Evolutionary conservation across 352 stramenopile species (phyloP).

Genomic region (Pythium myriotylum): DNA sequence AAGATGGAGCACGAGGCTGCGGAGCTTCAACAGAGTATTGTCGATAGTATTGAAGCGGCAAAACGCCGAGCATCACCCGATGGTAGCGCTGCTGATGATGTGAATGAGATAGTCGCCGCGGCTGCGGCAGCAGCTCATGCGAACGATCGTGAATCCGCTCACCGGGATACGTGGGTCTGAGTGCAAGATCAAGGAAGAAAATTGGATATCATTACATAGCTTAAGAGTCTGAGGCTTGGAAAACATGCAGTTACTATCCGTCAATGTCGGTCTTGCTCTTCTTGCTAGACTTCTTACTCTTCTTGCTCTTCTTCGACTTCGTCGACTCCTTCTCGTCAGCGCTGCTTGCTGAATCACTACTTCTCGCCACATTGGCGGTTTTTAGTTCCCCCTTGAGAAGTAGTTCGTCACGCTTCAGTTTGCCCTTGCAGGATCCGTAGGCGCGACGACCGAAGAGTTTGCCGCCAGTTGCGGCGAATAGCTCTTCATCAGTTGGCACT

Average conservation of each 20-base stretch:
- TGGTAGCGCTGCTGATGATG: slow-evolving; percentile 6
- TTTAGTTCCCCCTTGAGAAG: slow-evolving; percentile 36
- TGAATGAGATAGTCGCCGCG: neutral
- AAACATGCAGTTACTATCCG: neutral
- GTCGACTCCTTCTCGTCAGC: slow-evolving; percentile 29
- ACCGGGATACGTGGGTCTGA: slow-evolving; percentile 29
- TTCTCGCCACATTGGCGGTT: neutral
- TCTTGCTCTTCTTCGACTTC: slow-evolving; percentile 33
- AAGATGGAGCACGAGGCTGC: slow-evolving; percentile 66
- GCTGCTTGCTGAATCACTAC: slow-evolving; percentile 3
- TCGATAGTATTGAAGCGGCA: slow-evolving; percentile 38
- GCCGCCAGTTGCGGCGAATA: slow-evolving; percentile 95
- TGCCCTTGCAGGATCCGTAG: slow-evolving; percentile 87
- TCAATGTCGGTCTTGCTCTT: slow-evolving; percentile 25
- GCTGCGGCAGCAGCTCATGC: neutral
- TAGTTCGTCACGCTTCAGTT: slow-evolving; percentile 80
- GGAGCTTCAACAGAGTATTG: slow-evolving; percentile 38
- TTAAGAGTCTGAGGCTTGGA: neutral
- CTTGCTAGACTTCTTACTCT: slow-evolving; percentile 37
- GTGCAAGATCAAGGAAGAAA: neutral
- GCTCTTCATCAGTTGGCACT: slow-evolving; percentile 93
- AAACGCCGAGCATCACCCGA: slow-evolving; percentile 22
- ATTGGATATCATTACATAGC: slow-evolving; percentile 23
- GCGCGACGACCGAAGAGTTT: slow-evolving; percentile 95
- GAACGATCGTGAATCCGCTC: slow-evolving; percentile 12